Base-by-base conservation (phyloP, 768 basidiomycete genomes). In the Macrolepiota dolichaula region DNA sequence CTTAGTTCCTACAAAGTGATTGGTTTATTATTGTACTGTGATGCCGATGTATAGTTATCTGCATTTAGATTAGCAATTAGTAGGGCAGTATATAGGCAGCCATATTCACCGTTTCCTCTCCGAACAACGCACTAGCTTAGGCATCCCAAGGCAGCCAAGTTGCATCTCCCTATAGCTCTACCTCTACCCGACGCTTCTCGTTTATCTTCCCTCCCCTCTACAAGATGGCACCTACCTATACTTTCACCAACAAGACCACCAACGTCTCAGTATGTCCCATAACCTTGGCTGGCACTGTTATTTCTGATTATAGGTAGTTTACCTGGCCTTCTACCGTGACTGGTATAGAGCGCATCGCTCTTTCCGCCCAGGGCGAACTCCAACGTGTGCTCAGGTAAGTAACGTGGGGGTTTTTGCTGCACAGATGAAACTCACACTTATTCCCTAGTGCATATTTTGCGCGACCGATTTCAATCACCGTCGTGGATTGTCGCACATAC, bases 311-410 rank as follows among this genome's bases (percentile, higher is more conserved):
- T 4, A 24, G 13, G 11, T 40, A 85, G 83, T 83, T 78, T 69
- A 74, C 79, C 54, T 85, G 84, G 81, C 84, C 85, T 0, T 59
- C 72, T 50, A 76, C 72, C 7, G 69, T 81, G 42, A 85, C 81
- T 29, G 86, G 86, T 38, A 63, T 89, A n/a, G 89, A 90, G 71
- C 81, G 89, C 27, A 82, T 90, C 56, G 82, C 86, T 61, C 79
- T 89, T 27, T 83, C 86, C 36, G 83, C 88, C 0, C 86, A 86
- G 64, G 89, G 88, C 4, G 87, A 89, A 68, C 71, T 91, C 6
- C 88, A 90, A 69, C 79, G 88, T 19, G 72, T 87, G 15, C 73
- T 89, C 24, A 89, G 88, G 88, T 87, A 67, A 15, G 66, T 62
- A 7, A 25, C 24, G 3, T 25, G 11, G 22, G 10, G 46, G 9